Base-by-base conservation (phyloP, 2,329 filamentous ascomycete genomes). In the Cryphonectria radicalis region DNA sequence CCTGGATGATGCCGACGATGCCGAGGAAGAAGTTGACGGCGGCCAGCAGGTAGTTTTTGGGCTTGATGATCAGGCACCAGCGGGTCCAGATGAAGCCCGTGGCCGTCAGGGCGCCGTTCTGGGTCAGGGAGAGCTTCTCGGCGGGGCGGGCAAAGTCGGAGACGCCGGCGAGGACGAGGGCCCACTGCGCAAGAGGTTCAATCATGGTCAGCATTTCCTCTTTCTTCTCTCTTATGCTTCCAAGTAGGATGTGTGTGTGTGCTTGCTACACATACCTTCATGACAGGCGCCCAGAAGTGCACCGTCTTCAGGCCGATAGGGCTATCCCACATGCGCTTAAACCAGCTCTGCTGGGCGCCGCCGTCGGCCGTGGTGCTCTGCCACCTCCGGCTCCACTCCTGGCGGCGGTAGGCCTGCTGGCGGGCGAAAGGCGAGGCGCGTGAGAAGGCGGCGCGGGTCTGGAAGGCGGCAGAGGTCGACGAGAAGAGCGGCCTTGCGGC, bases 11-110 rank as follows among this genome's bases (percentile, higher is more conserved):
- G 77, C 96, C 96, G 74, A 98, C 95, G 76, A 92, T 84, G 78
- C 93, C 95, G 77, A 99, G 92, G 88, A 98, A 97, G 89, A 98
- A 98, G 89, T 99, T 99, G 80, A 98, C 96, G 69, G 94, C 91
- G 73, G 96, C 96, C 72, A 99, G 91, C 91, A 98, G 92, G 79
- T 94, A 85, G 87, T 99, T 99, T 83, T 90, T 91, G 71, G 96
- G 96, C 83, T 91, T 94, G 84, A 99, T 99, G 82, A 99, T 92
- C 80, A 98, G 88, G 87, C 96, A 99, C 96, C 96, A 99, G 76
- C 96, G 90, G 63, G 96, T 99, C 96, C 96, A 99, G 88, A 99
- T 99, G 75, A 92, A 84, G 76, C 96, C 96, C 13, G 96, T 99
- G 77, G 91, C 91, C 80, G 93, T 96, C 76, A 99, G 89, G 72